Evolutionary conservation across 345 rosid genomes (phyloP).

Genomic region (Cardamine chenopodiifolia): DNA sequence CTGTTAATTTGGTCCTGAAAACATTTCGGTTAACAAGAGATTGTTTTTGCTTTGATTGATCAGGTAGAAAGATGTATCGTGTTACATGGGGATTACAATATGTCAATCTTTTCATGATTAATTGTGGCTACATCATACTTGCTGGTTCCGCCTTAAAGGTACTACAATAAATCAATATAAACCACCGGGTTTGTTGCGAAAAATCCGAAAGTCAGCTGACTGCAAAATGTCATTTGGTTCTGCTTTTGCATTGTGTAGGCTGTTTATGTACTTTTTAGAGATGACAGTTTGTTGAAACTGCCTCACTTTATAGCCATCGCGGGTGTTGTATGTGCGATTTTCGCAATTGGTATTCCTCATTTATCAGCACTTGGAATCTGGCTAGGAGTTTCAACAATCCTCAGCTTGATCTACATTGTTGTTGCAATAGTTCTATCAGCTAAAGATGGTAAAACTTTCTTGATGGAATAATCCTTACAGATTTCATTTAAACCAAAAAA

Average conservation of each 20-base stretch:
- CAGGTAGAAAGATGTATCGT: conserved; percentile 41
- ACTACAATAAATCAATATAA: background rate
- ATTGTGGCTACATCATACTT: conserved; percentile 55
- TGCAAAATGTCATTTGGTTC: background rate
- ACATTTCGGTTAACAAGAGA: background rate
- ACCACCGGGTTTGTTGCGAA: background rate
- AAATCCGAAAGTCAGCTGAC: background rate
- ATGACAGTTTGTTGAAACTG: conserved; percentile 52
- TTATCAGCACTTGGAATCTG: conserved; percentile 82
- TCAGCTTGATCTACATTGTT: conserved; percentile 64
- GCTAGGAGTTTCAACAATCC: conserved; percentile 78
- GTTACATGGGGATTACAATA: conserved; percentile 58
- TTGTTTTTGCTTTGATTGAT: conserved; percentile 10
- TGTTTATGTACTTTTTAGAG: conserved; percentile 55
- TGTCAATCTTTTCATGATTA: conserved; percentile 61
- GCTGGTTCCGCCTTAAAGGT: conserved; percentile 59
- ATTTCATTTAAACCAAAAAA: background rate
- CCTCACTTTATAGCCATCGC: conserved; percentile 59
- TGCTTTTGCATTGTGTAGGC: conserved; percentile 42
- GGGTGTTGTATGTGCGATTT: conserved; percentile 61
- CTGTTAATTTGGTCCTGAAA: background rate
- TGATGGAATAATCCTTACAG: background rate
- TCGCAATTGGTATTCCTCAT: conserved; percentile 82
- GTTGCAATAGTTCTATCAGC: conserved; percentile 59
- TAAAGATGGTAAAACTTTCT: conserved; percentile 66